Percentiles rank a stretch among this genome's conserved stretches.
phyloP scores from a whole-genome alignment of 257 asterid species.

The Fraxinus excelsior region DNA sequence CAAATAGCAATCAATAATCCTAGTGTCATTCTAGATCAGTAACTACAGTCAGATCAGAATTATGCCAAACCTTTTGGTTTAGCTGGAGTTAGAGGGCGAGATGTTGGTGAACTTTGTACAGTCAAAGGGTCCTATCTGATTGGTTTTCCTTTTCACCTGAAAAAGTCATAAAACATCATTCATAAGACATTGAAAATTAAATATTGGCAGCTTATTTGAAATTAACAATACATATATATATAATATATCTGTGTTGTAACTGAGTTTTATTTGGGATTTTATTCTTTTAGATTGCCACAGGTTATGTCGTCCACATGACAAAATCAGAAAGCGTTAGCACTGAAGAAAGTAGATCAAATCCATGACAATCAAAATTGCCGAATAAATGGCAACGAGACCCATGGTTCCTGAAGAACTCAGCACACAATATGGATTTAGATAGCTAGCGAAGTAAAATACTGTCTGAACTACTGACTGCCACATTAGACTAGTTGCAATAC shows the following conservation, averaged over 20 bases:
- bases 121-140: conserved; percentile 78
- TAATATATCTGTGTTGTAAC: too few relatives aligned
- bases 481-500: conserved; percentile 5
- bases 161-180: conserved; percentile 21
- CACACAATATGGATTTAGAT: not conserved
- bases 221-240: too few relatives aligned
- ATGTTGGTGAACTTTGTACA: conserved; percentile 70
- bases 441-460: not conserved
- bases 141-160: conserved; percentile 81
- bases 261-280: too few relatives aligned
- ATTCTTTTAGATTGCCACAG: not conserved
- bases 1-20: too few relatives aligned
- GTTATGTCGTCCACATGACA: not conserved
- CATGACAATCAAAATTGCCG: not conserved
- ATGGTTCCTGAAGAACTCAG: not conserved
- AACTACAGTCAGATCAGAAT: conserved; percentile 31
- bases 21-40: conserved; percentile 30
- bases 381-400: not conserved
- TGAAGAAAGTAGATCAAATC: not conserved
- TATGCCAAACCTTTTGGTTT: conserved; percentile 36
- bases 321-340: not conserved
- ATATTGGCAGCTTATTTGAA: not conserved
- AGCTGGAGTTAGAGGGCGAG: conserved; percentile 43
- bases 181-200: conserved; percentile 13
- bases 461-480: not conserved